These are phyloP conservation scores for Kodamaea derodonti DNA, from an alignment of 1,139 yeast genomes.

Conservation along the genomic window DNA sequence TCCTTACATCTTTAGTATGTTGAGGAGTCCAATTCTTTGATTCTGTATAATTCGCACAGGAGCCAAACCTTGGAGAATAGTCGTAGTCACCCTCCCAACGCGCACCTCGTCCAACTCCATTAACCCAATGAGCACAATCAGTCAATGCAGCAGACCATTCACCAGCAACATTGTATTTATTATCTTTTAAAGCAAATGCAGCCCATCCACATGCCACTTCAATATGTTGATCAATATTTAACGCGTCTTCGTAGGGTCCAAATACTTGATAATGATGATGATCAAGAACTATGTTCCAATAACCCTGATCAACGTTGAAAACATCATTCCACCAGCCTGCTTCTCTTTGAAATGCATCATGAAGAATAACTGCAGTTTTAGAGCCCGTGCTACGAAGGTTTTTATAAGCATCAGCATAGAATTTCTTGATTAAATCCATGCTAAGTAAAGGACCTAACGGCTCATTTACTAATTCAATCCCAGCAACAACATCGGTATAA, in stretches of 20 bases:
- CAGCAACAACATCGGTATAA: conserved; percentile 70
- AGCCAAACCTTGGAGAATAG: conserved; percentile 50
- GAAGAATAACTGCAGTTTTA: conserved; percentile 54
- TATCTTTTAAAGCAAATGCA: conserved; percentile 43
- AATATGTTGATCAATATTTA: conserved; percentile 60
- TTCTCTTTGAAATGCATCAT: conserved; percentile 69
- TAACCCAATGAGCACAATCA: conserved; percentile 88
- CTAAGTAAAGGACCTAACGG: conserved; percentile 74
- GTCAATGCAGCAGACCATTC: conserved; percentile 95
- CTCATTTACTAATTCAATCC: conserved; percentile 84
- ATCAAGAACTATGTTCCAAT: conserved; percentile 72
- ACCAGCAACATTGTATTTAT: conserved; percentile 76
- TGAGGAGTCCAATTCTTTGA: conserved; percentile 57
- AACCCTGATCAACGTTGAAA: conserved; percentile 35
- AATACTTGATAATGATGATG: conserved; percentile 94
- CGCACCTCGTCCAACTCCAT: conserved; percentile 87
- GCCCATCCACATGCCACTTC: conserved; percentile 64
- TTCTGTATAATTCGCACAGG: conserved; percentile 60
- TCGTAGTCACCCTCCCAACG: conserved; percentile 73
- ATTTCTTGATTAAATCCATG: conserved; percentile 54
- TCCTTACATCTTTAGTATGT: conserved; percentile 56
- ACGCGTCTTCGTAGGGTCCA: conserved; percentile 53
- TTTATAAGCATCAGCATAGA: conserved; percentile 54
- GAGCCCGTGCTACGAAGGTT: conserved; percentile 47
- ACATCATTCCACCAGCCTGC: conserved; percentile 59